Base-by-base conservation (phyloP, 106 monocot genomes). In the Allium sativum region DNA sequence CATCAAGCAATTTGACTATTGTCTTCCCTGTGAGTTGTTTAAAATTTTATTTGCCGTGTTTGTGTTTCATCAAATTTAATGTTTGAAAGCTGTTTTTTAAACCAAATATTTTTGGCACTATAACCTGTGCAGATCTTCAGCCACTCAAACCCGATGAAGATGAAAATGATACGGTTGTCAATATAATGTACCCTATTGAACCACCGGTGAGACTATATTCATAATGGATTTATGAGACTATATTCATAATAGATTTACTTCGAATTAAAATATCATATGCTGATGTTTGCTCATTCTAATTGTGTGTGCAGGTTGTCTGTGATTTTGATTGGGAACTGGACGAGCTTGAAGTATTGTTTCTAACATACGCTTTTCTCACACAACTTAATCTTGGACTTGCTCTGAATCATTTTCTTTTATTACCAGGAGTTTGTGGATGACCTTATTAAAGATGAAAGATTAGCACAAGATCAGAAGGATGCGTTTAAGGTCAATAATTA, bases 181-280 rank as follows among this genome's bases (percentile, higher is more conserved):
- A 82, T 55, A 79, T 87, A 47, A 79, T 87, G 76, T 87, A 65
- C 70, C 86, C 86, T 46, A 42, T 79, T 21, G 86, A 87, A 62
- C 86, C 86, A 40, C 86, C 86, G 5, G 86, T 86, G 67, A 76
- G 73, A n/a, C n/a, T 31, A 9, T 9, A 8, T 48, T 8, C 8
- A 48, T 8, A 48, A 8, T 48, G 12, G 48, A 12, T 9, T 48
- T 8, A 48, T 48, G 48, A 48, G 48, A 8, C 12, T 48, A 8
- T 12, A 9, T 48, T 48, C 8, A 8, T 48, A 48, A 48, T 48
- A 8, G 12, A 48, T 9, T 48, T 9, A 48, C 8, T 12, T 12
- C 8, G 12, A 8, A 48, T 48, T 9, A 48, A 9, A n/a, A n/a
- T n/a, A n/a, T n/a, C n/a, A n/a, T n/a, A n/a, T n/a, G n/a, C n/a